Percentiles rank a stretch among this genome's conserved stretches.
Conservation (phyloP, 495 filamentous ascomycete genomes). For the Lasiosphaeria hispida region DNA sequence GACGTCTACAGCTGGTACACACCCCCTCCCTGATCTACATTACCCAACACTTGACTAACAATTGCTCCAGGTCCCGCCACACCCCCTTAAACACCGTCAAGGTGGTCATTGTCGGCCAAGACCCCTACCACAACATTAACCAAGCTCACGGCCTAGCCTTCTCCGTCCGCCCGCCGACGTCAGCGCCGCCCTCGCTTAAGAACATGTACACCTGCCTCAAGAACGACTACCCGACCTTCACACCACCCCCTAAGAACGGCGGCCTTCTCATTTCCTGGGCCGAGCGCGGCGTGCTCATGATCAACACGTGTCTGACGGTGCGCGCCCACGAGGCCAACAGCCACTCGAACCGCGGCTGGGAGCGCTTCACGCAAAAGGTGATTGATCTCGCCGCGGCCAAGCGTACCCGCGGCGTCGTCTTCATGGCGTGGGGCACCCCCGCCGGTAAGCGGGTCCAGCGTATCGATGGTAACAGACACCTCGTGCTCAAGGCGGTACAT, state of each 20-base stretch:
- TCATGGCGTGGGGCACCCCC: conserved; percentile 86
- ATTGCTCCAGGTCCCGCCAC: conserved; percentile 68
- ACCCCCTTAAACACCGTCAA: conserved; percentile 86
- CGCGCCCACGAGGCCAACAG: conserved; percentile 80
- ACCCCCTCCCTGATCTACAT: neutral
- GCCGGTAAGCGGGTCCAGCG: conserved; percentile 71
- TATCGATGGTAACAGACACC: conserved; percentile 68
- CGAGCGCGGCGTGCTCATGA: conserved; percentile 80
- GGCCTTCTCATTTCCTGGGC: conserved; percentile 92
- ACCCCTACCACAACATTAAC: conserved; percentile 93
- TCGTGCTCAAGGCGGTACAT: conserved; percentile 80
- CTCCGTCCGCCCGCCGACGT: conserved; percentile 85
- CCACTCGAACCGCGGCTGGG: conserved; percentile 84
- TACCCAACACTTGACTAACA: conserved; percentile 10
- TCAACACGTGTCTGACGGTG: conserved; percentile 93
- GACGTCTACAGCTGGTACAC: conserved; percentile 93
- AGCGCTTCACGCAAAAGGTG: conserved; percentile 82
- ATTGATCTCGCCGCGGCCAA: conserved; percentile 80
- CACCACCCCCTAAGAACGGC: conserved; percentile 66
- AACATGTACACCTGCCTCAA: conserved; percentile 89
- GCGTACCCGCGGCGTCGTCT: conserved; percentile 78
- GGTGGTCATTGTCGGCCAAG: conserved; percentile 88
- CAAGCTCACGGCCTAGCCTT: conserved; percentile 96
- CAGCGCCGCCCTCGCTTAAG: conserved; percentile 77
- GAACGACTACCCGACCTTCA: conserved; percentile 83